Evolutionary conservation across 208 protist genomes (phyloP).

Genomic region (Acanthamoeba castellanii): DNA sequence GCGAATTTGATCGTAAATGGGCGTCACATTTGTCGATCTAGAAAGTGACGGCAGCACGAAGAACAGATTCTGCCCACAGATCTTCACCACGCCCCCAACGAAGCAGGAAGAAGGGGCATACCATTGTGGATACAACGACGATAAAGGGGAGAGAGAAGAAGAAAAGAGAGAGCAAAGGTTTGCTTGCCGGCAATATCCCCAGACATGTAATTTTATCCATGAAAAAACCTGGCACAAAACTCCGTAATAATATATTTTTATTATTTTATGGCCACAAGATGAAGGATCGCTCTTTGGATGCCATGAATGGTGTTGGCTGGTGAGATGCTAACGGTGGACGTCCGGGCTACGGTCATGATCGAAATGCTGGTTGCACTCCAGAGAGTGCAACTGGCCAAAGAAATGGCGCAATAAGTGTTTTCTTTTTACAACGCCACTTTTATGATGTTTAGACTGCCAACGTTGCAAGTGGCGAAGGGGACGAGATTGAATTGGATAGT

Average conservation of each 20-base stretch:
- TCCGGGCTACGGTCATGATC: too few relatives aligned
- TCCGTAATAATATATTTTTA: not conserved
- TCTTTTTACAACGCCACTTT: too few relatives aligned
- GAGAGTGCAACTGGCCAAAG: too few relatives aligned
- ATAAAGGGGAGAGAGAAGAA: conserved; percentile 38
- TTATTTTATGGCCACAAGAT: not conserved
- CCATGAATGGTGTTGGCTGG: too few relatives aligned
- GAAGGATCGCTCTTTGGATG: too few relatives aligned
- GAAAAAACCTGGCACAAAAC: not conserved
- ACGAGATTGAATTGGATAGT: too few relatives aligned
- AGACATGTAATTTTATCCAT: not conserved
- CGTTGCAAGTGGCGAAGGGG: too few relatives aligned
- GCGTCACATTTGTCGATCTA: not conserved
- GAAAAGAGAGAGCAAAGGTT: not conserved
- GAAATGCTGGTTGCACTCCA: too few relatives aligned
- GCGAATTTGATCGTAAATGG: not conserved
- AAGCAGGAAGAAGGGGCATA: not conserved
- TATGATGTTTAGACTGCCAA: too few relatives aligned
- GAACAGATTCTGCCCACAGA: not conserved
- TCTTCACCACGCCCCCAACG: not conserved
- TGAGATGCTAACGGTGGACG: too few relatives aligned
- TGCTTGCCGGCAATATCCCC: not conserved
- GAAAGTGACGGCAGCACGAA: not conserved
- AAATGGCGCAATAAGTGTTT: too few relatives aligned
- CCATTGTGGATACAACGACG: conserved; percentile 31